These are phyloP conservation scores for Phyllachora maydis DNA, from an alignment of 2,329 filamentous ascomycete genomes.

Conservation along the genomic window DNA sequence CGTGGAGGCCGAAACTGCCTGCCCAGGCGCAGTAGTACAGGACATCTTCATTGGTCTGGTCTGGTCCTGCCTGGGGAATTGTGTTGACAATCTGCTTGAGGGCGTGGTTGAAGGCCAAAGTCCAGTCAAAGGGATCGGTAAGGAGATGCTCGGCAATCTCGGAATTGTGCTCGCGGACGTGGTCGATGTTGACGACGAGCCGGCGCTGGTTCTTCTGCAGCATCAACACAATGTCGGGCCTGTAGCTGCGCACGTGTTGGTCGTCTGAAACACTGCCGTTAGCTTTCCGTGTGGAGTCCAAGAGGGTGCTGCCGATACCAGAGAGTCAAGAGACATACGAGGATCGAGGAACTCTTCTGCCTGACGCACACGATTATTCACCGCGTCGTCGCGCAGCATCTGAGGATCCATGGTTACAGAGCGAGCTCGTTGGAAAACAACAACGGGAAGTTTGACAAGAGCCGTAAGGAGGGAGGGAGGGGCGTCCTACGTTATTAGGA, in stretches of 20 bases:
- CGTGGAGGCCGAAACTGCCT: slow-evolving; percentile 84
- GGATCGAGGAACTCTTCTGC: slow-evolving; percentile 92
- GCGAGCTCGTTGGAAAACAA: too few species aligned
- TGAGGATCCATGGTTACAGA: slow-evolving; percentile 55
- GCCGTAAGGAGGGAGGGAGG: too few species aligned
- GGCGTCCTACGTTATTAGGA: too few species aligned
- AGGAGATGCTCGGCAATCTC: slow-evolving; percentile 66
- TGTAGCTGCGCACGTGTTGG: slow-evolving; percentile 48
- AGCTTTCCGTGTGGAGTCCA: slow-evolving; percentile 1
- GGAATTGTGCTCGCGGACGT: slow-evolving; percentile 70
- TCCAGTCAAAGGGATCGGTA: slow-evolving; percentile 71
- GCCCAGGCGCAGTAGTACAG: slow-evolving; percentile 95
- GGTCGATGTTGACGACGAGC: slow-evolving; percentile 62
- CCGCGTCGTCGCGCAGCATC: slow-evolving; percentile 68
- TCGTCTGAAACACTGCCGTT: slow-evolving; percentile 16
- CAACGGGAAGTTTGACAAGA: too few species aligned
- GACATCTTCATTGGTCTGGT: slow-evolving; percentile 58
- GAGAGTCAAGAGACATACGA: slow-evolving; percentile 29
- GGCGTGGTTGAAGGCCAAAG: slow-evolving; percentile 72
- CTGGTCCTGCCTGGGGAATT: slow-evolving; percentile 52
- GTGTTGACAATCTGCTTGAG: slow-evolving; percentile 76
- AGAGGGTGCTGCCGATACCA: neutral
- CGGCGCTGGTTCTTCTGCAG: slow-evolving; percentile 45
- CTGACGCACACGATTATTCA: slow-evolving; percentile 62
- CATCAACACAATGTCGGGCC: slow-evolving; percentile 71